phyloP scores from a whole-genome alignment of 805 yeast genomes.

The Sugiyamaella boreocaroliniensis region DNA sequence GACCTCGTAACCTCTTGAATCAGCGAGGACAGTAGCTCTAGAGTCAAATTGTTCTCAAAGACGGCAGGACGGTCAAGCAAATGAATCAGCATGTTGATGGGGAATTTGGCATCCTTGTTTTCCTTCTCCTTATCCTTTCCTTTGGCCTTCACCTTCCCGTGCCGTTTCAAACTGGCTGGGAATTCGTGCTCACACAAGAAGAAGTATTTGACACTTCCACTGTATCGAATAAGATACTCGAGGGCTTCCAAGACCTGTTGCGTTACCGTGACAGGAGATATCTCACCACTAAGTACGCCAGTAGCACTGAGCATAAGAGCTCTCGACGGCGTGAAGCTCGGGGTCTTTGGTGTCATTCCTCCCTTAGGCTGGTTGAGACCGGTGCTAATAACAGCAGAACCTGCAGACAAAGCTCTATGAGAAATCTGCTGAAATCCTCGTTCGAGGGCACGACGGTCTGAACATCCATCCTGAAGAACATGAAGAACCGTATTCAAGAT shows the following conservation, averaged over 20 bases:
- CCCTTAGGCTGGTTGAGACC: background rate
- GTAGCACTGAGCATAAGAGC: slow-evolving; percentile 1
- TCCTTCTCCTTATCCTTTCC: slow-evolving; percentile 30
- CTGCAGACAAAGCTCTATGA: slow-evolving; percentile 36
- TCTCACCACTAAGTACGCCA: slow-evolving; percentile 31
- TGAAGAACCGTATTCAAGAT: slow-evolving; percentile 60
- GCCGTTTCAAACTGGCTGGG: slow-evolving; percentile 32
- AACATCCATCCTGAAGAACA: slow-evolving; percentile 69
- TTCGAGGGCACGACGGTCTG: slow-evolving; percentile 54
- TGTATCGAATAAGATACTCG: slow-evolving; percentile 61
- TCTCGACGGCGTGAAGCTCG: slow-evolving; percentile 6
- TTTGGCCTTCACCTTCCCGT: slow-evolving; percentile 32
- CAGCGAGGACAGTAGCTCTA: slow-evolving; percentile 71
- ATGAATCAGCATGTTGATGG: slow-evolving; percentile 61
- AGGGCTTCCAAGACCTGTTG: slow-evolving; percentile 71
- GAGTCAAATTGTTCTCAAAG: slow-evolving; percentile 62
- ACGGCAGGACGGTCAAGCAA: slow-evolving; percentile 59
- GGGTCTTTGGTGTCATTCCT: slow-evolving; percentile 8
- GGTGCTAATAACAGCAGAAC: background rate
- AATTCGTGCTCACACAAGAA: slow-evolving; percentile 73
- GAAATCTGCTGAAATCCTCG: slow-evolving; percentile 53
- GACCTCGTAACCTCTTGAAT: slow-evolving; percentile 75
- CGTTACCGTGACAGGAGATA: slow-evolving; percentile 65
- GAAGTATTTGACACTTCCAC: slow-evolving; percentile 61
- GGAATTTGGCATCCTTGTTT: slow-evolving; percentile 40